Conservation (phyloP, 495 filamentous ascomycete species). For the Talaromyces nanjingensis region DNA sequence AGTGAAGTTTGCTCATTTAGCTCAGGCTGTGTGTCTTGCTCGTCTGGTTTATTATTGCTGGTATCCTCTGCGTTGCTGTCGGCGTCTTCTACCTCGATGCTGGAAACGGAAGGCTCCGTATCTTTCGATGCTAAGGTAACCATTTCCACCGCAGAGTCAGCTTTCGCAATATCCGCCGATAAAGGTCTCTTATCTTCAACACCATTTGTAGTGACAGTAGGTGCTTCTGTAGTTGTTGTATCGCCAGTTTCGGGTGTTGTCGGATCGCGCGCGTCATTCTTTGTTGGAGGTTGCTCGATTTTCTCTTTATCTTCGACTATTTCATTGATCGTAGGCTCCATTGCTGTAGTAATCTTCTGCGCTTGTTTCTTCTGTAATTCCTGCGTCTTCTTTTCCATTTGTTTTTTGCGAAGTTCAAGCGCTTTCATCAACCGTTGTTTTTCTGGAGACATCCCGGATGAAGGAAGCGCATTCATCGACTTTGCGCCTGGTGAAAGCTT, state of each 20-base stretch:
- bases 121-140: conserved; percentile 8
- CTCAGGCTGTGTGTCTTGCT: no score
- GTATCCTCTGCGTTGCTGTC: neutral
- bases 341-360: conserved; percentile 13
- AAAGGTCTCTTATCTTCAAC: conserved; percentile 4
- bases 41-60: neutral
- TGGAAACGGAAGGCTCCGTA: conserved; percentile 14
- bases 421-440: conserved; percentile 92
- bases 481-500: conserved; percentile 48
- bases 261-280: conserved; percentile 7
- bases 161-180: conserved; percentile 12
- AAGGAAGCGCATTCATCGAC: conserved; percentile 40
- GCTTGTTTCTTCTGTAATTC: conserved; percentile 22
- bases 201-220: conserved; percentile 6
- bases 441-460: conserved; percentile 71
- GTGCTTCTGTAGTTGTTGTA: neutral
- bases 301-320: conserved; percentile 28
- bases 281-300: conserved; percentile 15
- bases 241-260: conserved; percentile 1
- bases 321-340: conserved; percentile 8
- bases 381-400: conserved; percentile 45
- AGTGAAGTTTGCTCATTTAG: neutral
- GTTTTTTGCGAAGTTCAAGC: conserved; percentile 77
- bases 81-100: conserved; percentile 14
- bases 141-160: conserved; percentile 19